A percentile compares a stretch with the other conserved stretches of the same genome.
phyloP scores from a whole-genome alignment of 495 filamentous ascomycete genomes.

The Thermothielavioides terrestris region DNA sequence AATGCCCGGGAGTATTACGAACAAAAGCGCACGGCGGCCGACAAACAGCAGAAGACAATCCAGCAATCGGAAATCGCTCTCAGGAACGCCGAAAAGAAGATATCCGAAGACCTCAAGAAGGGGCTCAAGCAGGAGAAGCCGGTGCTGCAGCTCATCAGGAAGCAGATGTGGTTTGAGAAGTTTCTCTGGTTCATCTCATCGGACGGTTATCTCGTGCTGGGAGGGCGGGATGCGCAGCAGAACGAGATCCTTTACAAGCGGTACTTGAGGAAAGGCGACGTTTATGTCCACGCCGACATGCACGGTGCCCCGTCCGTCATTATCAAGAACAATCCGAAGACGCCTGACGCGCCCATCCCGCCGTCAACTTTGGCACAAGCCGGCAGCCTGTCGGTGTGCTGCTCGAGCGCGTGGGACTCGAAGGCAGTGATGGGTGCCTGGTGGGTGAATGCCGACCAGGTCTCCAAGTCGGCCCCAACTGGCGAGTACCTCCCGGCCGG shows the following conservation, averaged over 20 bases:
- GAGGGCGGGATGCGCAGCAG: conserved; percentile 80
- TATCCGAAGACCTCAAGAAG: conserved; percentile 73
- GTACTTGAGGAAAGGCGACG: conserved; percentile 77
- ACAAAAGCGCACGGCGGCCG: conserved; percentile 71
- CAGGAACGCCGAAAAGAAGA: conserved; percentile 83
- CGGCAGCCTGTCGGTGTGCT: conserved; percentile 70
- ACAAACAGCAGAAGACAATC: conserved; percentile 78
- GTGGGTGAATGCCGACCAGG: conserved; percentile 84
- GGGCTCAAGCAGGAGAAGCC: conserved; percentile 88
- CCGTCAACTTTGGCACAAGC: conserved; percentile 88
- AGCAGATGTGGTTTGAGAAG: conserved; percentile 91
- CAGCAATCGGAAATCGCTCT: conserved; percentile 76
- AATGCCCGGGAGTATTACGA: conserved; percentile 91
- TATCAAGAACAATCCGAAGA: conserved; percentile 72
- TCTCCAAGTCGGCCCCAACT: conserved; percentile 66
- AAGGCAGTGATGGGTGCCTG: conserved; percentile 92
- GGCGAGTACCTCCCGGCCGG: conserved; percentile 77
- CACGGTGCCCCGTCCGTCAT: conserved; percentile 74
- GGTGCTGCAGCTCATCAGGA: conserved; percentile 70
- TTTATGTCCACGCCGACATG: conserved; percentile 86
- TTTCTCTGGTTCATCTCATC: conserved; percentile 92
- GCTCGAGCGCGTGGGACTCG: conserved; percentile 86
- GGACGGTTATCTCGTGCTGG: conserved; percentile 86
- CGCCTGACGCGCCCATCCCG: conserved; percentile 73
- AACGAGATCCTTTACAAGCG: conserved; percentile 82